A percentile compares a stretch with the other conserved stretches of the same genome.
Conservation (phyloP, 78 protist species). For the Pelomyxa schiedti region DNA sequence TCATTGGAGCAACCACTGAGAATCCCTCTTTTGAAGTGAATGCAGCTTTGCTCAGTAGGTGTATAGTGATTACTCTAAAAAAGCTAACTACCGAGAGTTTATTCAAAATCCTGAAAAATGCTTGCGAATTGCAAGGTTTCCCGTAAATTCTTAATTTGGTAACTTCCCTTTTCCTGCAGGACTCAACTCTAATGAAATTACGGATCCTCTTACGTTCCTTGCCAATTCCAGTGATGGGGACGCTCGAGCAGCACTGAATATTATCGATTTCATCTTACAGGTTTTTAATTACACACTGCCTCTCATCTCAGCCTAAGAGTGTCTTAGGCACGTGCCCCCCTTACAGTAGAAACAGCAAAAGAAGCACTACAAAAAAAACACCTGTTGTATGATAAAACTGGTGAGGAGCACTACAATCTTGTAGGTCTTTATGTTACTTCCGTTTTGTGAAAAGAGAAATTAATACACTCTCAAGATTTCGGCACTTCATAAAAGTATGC, state of each 20-base stretch:
- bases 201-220: too few species aligned
- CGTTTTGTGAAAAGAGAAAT: too few species aligned
- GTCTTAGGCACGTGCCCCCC: neutral
- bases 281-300: neutral
- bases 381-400: slow-evolving; percentile 24
- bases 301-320: neutral
- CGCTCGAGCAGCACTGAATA: slow-evolving; percentile 41
- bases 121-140: too few species aligned
- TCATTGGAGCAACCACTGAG: slow-evolving; percentile 74
- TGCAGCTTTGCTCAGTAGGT: slow-evolving; percentile 36
- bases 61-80: slow-evolving; percentile 18
- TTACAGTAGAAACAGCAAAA: neutral
- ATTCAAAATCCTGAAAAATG: too few species aligned
- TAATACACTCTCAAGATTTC: too few species aligned
- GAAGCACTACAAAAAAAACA: slow-evolving; percentile 3
- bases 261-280: slow-evolving; percentile 16
- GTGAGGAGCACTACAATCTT: slow-evolving; percentile 50
- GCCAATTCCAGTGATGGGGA: slow-evolving; percentile 42
- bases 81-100: neutral
- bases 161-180: too few species aligned
- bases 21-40: slow-evolving; percentile 61
- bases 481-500: slow-evolving; percentile 52
- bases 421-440: too few species aligned
- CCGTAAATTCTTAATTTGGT: too few species aligned
- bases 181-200: too few species aligned